Percentiles rank a stretch among this genome's conserved stretches.
phyloP scores from a whole-genome alignment of 495 filamentous ascomycete species.

The Penicillium paradoxum region DNA sequence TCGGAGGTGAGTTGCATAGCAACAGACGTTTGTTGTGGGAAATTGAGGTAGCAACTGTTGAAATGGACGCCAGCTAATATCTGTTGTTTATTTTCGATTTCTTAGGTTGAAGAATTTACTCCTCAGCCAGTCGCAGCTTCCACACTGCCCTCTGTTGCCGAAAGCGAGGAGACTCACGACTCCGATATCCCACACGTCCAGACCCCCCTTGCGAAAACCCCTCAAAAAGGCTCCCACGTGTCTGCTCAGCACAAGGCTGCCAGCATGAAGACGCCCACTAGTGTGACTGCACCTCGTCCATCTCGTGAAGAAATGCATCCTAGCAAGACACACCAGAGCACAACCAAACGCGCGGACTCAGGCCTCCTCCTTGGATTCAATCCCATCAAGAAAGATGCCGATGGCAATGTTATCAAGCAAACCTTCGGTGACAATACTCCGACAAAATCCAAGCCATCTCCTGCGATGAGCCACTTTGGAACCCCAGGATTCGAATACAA shows the following conservation, averaged over 20 bases:
- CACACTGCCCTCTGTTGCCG: constrained; percentile 33
- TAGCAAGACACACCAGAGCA: constrained; percentile 66
- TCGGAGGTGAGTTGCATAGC: constrained; percentile 28
- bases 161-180: constrained; percentile 32
- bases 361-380: constrained; percentile 64
- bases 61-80: constrained; percentile 3
- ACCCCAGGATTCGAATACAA: constrained; percentile 73
- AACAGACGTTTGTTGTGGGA: constrained; percentile 15
- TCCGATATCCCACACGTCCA: constrained; percentile 12
- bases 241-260: constrained; percentile 9
- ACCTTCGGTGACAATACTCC: constrained; percentile 34
- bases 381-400: constrained; percentile 49
- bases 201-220: constrained; percentile 20
- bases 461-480: constrained; percentile 36
- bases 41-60: constrained; percentile 1
- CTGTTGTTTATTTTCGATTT: not conserved
- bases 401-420: constrained; percentile 36
- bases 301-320: constrained; percentile 72
- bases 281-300: constrained; percentile 35
- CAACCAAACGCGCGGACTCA: constrained; percentile 61
- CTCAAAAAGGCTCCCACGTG: constrained; percentile 14
- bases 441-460: constrained; percentile 38
- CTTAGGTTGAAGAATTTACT: constrained; percentile 12
- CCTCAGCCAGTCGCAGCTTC: constrained; percentile 11
- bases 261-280: constrained; percentile 50